phyloP scores from a whole-genome alignment of 148 eudicot species.

The Diospyros kaki region DNA sequence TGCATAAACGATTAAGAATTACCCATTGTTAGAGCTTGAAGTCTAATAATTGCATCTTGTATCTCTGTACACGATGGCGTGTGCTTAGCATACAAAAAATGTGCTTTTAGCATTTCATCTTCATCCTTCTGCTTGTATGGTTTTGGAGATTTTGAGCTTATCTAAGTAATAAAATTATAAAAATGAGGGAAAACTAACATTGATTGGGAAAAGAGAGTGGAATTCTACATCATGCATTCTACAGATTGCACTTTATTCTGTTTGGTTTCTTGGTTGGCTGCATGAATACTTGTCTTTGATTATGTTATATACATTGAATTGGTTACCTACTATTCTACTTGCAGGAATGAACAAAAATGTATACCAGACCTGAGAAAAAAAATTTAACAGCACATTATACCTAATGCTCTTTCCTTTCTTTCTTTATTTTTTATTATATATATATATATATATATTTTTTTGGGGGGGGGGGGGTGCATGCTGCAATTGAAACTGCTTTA shows the following conservation, averaged over 20 bases:
- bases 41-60: background rate
- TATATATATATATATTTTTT: too few relatives aligned
- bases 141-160: slow-evolving; percentile 10
- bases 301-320: background rate
- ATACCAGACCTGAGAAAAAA: too few relatives aligned
- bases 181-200: background rate
- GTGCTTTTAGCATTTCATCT: background rate
- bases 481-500: too few relatives aligned
- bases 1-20: background rate
- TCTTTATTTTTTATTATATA: background rate
- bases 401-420: background rate
- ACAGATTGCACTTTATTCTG: background rate
- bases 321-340: too few relatives aligned
- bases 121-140: background rate
- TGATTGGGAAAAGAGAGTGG: background rate
- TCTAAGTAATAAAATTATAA: background rate
- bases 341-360: too few relatives aligned
- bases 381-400: too few relatives aligned
- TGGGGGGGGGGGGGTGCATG: too few relatives aligned
- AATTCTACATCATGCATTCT: background rate
- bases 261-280: background rate
- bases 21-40: background rate
- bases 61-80: background rate
- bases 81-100: background rate
- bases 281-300: background rate